Percentiles rank a stretch among this genome's conserved stretches.
Evolutionary conservation across 2,329 filamentous ascomycete genomes (phyloP).

Genomic region (Colletotrichum agaves): DNA sequence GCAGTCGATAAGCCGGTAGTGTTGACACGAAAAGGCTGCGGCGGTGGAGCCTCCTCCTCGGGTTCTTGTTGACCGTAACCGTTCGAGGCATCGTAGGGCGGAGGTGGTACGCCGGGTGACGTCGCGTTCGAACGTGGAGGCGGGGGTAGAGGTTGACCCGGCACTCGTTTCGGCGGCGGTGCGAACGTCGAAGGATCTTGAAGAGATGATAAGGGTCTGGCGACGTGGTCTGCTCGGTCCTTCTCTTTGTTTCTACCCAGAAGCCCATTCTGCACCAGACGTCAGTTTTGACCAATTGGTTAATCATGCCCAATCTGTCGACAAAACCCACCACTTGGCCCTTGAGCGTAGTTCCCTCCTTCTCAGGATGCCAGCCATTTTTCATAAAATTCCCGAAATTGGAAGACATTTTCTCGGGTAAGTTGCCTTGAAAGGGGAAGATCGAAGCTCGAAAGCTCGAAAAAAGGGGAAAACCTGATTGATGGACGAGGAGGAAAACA

Average conservation of each 20-base stretch:
- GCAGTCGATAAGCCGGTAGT: slow-evolving; percentile 77
- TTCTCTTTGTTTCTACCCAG: slow-evolving; percentile 54
- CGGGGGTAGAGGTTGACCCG: slow-evolving; percentile 36
- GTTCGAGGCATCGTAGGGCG: slow-evolving; percentile 37
- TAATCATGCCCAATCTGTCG: not conserved
- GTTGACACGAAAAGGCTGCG: slow-evolving; percentile 74
- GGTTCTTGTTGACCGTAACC: slow-evolving; percentile 41
- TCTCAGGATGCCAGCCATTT: slow-evolving; percentile 64
- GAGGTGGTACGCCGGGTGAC: slow-evolving; percentile 45
- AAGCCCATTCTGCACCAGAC: slow-evolving; percentile 56
- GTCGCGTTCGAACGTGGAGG: slow-evolving; percentile 48
- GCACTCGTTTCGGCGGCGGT: slow-evolving; percentile 77
- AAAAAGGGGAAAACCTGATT: not conserved
- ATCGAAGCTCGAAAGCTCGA: not conserved
- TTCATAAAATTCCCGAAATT: slow-evolving; percentile 61
- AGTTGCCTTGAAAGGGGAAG: not conserved
- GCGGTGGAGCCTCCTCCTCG: slow-evolving; percentile 56
- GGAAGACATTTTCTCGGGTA: slow-evolving; percentile 48
- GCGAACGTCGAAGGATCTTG: slow-evolving; percentile 83
- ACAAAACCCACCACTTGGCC: slow-evolving; percentile 56
- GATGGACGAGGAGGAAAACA: not conserved
- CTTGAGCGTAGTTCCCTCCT: slow-evolving; percentile 53
- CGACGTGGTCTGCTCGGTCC: slow-evolving; percentile 49
- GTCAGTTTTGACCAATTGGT: slow-evolving; percentile 3
- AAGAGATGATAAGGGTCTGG: slow-evolving; percentile 74